Evolutionary conservation across 2,329 filamentous ascomycete species (phyloP).

Genomic region (Alternaria solani): DNA sequence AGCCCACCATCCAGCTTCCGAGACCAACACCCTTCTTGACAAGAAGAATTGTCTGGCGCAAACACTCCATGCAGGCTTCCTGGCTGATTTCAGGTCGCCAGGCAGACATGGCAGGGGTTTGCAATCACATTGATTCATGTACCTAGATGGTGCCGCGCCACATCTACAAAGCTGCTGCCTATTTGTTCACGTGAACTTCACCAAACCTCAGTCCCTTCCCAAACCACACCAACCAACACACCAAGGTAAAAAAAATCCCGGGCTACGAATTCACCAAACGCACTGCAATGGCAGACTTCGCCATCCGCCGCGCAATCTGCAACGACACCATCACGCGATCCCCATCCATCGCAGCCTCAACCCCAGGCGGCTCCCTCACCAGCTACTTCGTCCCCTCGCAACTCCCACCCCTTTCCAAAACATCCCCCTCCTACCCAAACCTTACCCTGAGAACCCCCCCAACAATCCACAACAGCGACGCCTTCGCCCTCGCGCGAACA

Average conservation of each 20-base stretch:
- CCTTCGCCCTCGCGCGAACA: conserved; percentile 28
- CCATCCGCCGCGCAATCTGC: conserved; percentile 28
- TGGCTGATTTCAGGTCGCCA: too few relatives aligned
- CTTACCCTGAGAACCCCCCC: conserved; percentile 17
- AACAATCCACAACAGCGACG: conserved; percentile 27
- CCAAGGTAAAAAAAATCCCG: background rate
- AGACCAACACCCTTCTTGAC: too few relatives aligned
- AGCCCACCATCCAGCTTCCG: too few relatives aligned
- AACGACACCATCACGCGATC: conserved; percentile 31
- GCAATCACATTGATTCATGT: too few relatives aligned
- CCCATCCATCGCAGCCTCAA: conserved; percentile 17
- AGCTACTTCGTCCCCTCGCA: conserved; percentile 29
- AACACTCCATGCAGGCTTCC: too few relatives aligned
- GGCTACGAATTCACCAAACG: fast-evolving
- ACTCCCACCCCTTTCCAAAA: conserved; percentile 20
- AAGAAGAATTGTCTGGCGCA: too few relatives aligned
- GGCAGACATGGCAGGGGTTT: too few relatives aligned
- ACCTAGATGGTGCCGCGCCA: background rate
- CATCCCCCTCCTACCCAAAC: background rate
- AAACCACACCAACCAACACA: background rate
- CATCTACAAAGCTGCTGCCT: background rate
- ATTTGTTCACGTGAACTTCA: background rate
- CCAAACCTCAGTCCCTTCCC: too few relatives aligned
- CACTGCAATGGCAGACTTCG: conserved; percentile 25
- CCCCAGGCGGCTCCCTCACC: conserved; percentile 20